Base-by-base conservation (phyloP, 129 eudicot species). In the Deinandra increscens region DNA sequence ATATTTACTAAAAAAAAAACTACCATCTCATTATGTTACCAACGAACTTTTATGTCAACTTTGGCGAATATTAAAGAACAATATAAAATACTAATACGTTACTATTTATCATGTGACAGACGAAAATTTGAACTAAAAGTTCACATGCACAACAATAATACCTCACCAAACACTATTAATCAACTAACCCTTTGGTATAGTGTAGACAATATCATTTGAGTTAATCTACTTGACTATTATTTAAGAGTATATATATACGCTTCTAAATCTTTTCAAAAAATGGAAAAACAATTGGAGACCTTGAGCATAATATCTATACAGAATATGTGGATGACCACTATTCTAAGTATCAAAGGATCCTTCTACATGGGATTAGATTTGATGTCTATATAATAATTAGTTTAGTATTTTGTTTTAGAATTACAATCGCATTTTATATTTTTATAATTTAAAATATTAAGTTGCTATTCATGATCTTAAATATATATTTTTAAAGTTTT, bases 131-230 rank as follows among this genome's bases (percentile, higher is more conserved):
- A 76, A 61, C 70, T 38, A 69, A 60, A 76, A 37, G 45, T 56
- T 26, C 75, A 76, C 81, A 76, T 76, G 75, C 71, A 76, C 81
- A 69, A 76, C 75, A 6, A 60, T 69, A 76, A 73, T 64, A 51
- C 66, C 79, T 66, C 55, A 74, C 56, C 46, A 65, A 74, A 60
- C 65, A 51, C 43, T 29, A 48, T 69, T 18, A 23, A 60, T 68
- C 75, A 68, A 33, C 48, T 19, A 75, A 41, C 9, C 29, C 31
- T 20, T 37, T 70, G 33, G 38, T 54, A 33, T 61, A 12, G 49
- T 29, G 45, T 71, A 46, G 36, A 18, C 38, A 44, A 12, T 17
- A 55, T 19, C 51, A 74, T 7, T 42, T 18, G 38, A 5, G 22
- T 45, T 68, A 44, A n/a, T 26, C 15, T n/a, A 69, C 63, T 76